Percentiles rank a stretch among this genome's conserved stretches.
phyloP scores from a whole-genome alignment of 371 early-diverging fungal genomes.

The Lichtheimia corymbifera region DNA sequence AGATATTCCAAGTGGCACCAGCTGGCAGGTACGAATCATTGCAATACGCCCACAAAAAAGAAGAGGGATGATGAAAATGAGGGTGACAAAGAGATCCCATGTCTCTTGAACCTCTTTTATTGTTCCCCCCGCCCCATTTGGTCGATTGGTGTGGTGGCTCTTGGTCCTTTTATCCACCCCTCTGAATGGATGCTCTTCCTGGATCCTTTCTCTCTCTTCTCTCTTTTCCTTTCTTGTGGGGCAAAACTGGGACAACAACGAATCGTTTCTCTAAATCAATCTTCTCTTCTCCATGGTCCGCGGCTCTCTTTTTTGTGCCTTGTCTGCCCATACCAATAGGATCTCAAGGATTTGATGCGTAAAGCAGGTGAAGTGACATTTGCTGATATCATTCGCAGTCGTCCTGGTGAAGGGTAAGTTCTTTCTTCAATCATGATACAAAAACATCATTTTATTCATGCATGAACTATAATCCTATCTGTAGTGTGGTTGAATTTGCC shows the following conservation, averaged over 20 bases:
- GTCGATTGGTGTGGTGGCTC: background rate
- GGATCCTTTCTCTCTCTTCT: no score
- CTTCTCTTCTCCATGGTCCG: no score
- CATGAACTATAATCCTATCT: no score
- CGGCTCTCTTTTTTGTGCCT: slow-evolving; percentile 10
- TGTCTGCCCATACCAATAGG: slow-evolving; percentile 57
- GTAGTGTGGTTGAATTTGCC: slow-evolving; percentile 88
- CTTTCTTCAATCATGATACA: background rate
- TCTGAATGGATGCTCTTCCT: background rate
- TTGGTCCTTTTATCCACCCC: background rate
- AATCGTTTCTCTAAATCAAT: no score
- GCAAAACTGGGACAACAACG: no score
- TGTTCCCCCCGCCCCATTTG: background rate
- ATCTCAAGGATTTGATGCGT: slow-evolving; percentile 95
- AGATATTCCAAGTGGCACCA: slow-evolving; percentile 69
- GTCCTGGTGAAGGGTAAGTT: slow-evolving; percentile 85
- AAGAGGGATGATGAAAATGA: background rate
- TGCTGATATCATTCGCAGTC: slow-evolving; percentile 83
- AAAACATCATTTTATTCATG: no score
- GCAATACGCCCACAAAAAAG: slow-evolving; percentile 7
- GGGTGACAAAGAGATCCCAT: background rate
- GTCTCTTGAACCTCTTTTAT: background rate
- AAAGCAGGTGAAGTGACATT: slow-evolving; percentile 94
- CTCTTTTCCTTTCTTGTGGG: no score
- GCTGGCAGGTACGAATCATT: slow-evolving; percentile 78